Conservation (phyloP, 164 flowering plant species). For the Euptelea pleiosperma region DNA sequence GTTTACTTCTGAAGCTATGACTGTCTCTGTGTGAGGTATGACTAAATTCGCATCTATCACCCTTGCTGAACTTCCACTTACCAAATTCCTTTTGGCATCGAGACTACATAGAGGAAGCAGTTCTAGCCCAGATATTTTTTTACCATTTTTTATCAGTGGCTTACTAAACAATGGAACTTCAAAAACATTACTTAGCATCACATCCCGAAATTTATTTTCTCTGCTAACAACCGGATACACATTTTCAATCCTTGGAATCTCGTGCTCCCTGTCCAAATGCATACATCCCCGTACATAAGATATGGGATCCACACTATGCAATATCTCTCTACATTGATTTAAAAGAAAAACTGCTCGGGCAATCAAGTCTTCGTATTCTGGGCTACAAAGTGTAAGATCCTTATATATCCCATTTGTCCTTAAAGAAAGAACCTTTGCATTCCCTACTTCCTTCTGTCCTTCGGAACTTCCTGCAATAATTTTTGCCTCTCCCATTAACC, state of each 20-base stretch:
- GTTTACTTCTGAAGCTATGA: slow-evolving; percentile 7
- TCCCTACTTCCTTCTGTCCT: not conserved
- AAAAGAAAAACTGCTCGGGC: slow-evolving; percentile 34
- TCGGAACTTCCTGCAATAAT: not conserved
- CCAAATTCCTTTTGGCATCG: not conserved
- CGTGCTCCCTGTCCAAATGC: slow-evolving; percentile 7
- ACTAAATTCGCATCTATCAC: not conserved
- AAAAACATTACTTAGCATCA: not conserved
- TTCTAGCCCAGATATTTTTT: not conserved
- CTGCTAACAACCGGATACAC: not conserved
- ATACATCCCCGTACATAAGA: slow-evolving; percentile 24
- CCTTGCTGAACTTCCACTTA: not conserved
- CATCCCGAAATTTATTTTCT: not conserved
- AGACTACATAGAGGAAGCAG: not conserved
- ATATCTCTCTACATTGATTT: slow-evolving; percentile 45
- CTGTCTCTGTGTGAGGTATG: not conserved
- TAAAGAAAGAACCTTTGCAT: slow-evolving; percentile 26
- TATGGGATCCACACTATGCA: slow-evolving; percentile 55
- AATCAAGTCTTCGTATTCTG: slow-evolving; percentile 16
- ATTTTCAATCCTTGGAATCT: not conserved
- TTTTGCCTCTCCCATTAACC: not conserved
- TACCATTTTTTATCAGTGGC: not conserved
- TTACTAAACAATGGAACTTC: not conserved
- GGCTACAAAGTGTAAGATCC: slow-evolving; percentile 5
- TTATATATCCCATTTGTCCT: slow-evolving; percentile 1